Evolutionary conservation across 2,329 filamentous ascomycete genomes (phyloP).

Genomic region (Alternaria arbusti): DNA sequence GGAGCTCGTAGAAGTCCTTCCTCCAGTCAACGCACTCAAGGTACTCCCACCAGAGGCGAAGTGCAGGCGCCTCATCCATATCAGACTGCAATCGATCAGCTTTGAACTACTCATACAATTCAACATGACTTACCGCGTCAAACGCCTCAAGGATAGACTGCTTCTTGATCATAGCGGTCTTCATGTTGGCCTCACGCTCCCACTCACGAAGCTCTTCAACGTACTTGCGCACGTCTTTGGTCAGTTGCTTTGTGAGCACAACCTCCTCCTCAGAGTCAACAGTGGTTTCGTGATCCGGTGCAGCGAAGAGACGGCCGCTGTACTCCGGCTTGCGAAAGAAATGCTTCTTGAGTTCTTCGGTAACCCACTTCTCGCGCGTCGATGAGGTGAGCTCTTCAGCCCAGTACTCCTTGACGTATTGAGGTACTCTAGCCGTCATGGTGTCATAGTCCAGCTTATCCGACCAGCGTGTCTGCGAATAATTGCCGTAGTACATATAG

Average conservation of each 20-base stretch:
- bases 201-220: slow-evolving; percentile 46
- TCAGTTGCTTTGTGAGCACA: slow-evolving; percentile 31
- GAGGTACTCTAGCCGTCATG: slow-evolving; percentile 47
- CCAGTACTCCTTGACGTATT: slow-evolving; percentile 49
- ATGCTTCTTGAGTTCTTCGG: slow-evolving; percentile 47
- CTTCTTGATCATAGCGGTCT: slow-evolving; percentile 44
- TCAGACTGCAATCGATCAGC: slow-evolving; percentile 39
- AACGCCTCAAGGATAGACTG: slow-evolving; percentile 51
- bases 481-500: slow-evolving; percentile 56
- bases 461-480: slow-evolving; percentile 53
- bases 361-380: slow-evolving; percentile 52
- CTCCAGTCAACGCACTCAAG: slow-evolving; percentile 54
- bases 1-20: slow-evolving; percentile 50
- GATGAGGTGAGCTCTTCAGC: slow-evolving; percentile 46
- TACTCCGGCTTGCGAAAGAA: slow-evolving; percentile 54
- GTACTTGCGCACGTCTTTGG: slow-evolving; percentile 43
- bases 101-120: not conserved
- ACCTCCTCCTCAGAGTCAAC: slow-evolving; percentile 26
- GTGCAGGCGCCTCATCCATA: slow-evolving; percentile 47
- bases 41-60: slow-evolving; percentile 58
- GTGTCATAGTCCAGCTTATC: slow-evolving; percentile 55
- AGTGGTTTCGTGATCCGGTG: slow-evolving; percentile 18
- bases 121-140: slow-evolving; percentile 33
- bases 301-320: slow-evolving; percentile 37
- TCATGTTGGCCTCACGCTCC: slow-evolving; percentile 49